Conservation (phyloP, 257 asterid species). For the Forsythia viridissima region DNA sequence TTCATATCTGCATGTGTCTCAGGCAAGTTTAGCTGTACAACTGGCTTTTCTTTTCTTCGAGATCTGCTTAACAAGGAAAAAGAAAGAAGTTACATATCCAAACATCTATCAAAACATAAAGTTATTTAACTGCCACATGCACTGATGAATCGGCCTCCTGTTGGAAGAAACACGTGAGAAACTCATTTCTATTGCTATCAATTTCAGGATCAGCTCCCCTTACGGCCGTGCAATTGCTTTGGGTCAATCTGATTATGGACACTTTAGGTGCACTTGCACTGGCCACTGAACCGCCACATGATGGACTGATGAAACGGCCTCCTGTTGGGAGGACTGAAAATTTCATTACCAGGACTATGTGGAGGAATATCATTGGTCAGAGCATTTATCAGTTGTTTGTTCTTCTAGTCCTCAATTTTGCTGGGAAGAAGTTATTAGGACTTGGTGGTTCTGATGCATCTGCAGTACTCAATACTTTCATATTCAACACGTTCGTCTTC, state of each 20-base stretch:
- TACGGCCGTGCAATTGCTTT: slow-evolving; percentile 94
- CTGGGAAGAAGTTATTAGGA: slow-evolving; percentile 63
- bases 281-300: slow-evolving; percentile 97
- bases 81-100: neutral
- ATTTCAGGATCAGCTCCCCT: slow-evolving; percentile 94
- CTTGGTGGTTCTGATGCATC: slow-evolving; percentile 71
- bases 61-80: neutral
- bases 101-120: neutral
- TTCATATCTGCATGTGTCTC: slow-evolving; percentile 83
- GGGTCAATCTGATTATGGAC: slow-evolving; percentile 99
- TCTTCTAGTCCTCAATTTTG: slow-evolving; percentile 72
- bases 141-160: no score
- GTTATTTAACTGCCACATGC: neutral
- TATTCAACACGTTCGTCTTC: slow-evolving; percentile 94
- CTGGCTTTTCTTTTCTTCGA: neutral
- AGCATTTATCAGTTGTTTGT: slow-evolving; percentile 77
- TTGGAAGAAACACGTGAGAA: neutral
- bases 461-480: slow-evolving; percentile 71
- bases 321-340: slow-evolving; percentile 68
- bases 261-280: slow-evolving; percentile 98
- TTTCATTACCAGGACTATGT: slow-evolving; percentile 86
- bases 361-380: slow-evolving; percentile 95
- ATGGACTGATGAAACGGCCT: slow-evolving; percentile 86
- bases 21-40: slow-evolving; percentile 37
- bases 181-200: neutral